Base-by-base conservation (phyloP, 2,329 filamentous ascomycete species). In the Akanthomyces dipterigenus region DNA sequence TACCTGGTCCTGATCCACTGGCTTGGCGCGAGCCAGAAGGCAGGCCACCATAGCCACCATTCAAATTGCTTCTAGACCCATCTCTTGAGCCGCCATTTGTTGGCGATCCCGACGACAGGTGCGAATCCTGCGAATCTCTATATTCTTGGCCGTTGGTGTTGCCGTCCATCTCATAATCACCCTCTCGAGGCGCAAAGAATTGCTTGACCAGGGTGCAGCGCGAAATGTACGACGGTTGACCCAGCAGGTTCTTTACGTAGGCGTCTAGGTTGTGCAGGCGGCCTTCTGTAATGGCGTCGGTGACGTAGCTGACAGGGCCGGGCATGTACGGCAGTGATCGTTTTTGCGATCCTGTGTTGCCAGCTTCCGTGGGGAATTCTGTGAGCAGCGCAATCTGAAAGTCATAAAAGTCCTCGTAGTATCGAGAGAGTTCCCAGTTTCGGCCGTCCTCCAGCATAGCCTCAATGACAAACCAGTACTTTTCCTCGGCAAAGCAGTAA, bases 381-480 rank as follows among this genome's bases (percentile, higher is more conserved):
- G 92, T 93, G 54, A 99, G 84, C 9, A 99, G 86, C 36, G 92
- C 91, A 70, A 98, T 98, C 73, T 99, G 95, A 73, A 98, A 93
- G 74, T 98, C 95, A 76, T 98, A 99, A 72, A 99, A 99, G 77
- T 98, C 95, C 73, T 98, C 92, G 71, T 99, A 99, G 71, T 96
- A 95, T 65, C 95, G 87, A 43, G 91, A 93, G 55, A 99, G 78
- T 72, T 97, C 93, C 92, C 93, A 98, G 70, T 90, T 88, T 51
- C 90, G 84, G 53, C 92, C 93, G 71, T 98, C 93, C 70, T 96
- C 91, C 74, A 98, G 85, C 68, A 88, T 83, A 26, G 90, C 91
- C 73, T 97, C 93, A 63, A 99, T 93, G 60, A 97, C 90, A 70
- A 98, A 99, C 91, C 95, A 98, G 75, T 98, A 98, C 73, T 97